Evolutionary conservation across 2,329 filamentous ascomycete genomes (phyloP), one percentile per base, ranked within the genome.

Genomic region (Coniochaeta sp.): DNA sequence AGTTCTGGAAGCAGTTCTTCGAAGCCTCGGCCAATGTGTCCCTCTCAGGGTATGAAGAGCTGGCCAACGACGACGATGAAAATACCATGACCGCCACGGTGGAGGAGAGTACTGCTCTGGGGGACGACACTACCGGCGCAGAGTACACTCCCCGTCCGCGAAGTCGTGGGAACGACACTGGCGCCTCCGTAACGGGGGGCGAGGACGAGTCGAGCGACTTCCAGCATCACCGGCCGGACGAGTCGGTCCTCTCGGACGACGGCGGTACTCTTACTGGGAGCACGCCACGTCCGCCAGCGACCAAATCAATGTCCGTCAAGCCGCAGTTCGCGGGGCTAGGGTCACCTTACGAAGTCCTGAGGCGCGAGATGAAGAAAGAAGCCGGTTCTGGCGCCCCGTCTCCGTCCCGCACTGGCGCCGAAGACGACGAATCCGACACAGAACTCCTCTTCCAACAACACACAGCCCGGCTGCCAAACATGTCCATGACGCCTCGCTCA

Each of bases 1-100:
- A 96, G 90, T 99, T 99, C 76, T 99, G 95, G 95, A 99, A 99
- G 76, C 93, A 98, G 79, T 99, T 99, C 79, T 99, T 99, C 75
- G 95, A 99, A 77, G 92, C 95, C 38, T 96, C 93, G 55, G 95
- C 95, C 72, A 98, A 99, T 69, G 93, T 99, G 28, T 96, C 93
- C 12, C 83, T 99, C 12, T 96, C 92, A 0, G 92, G 93, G 30
- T 97, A 99, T 73, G 93, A 96, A 71, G 93, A 96, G 70, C 81
- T 87, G 24, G 85, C 85, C 16, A 87, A 89, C 59, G 86, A 84
- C 58, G 78, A 80, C 1, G 87, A 89, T n/a, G 85, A 83, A 68
- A 81, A 69, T 60, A 77, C 67, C 60, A 78, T 73, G 55, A 76
- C 69, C 1, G 75, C 73, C 26, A 36, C 30, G n/a, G 34, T 7